Conservation (phyloP, 2,329 filamentous ascomycete genomes). For the Penicillium sp. region DNA sequence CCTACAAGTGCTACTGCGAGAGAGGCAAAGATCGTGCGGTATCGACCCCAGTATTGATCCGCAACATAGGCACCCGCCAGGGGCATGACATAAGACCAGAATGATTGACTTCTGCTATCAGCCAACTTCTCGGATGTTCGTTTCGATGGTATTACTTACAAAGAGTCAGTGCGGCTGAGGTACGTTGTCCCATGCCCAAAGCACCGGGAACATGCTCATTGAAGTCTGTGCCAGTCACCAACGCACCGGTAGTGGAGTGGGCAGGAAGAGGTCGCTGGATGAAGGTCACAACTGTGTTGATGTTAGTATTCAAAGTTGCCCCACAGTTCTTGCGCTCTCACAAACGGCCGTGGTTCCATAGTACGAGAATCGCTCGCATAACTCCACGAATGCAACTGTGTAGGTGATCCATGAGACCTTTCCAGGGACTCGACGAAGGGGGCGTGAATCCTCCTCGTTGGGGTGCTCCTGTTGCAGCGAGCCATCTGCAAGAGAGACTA, state of each 20-base stretch:
- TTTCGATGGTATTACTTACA: constrained; percentile 32
- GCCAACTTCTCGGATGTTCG: background rate
- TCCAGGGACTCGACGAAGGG: constrained; percentile 36
- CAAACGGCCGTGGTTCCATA: constrained; percentile 70
- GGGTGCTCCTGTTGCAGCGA: constrained; percentile 20
- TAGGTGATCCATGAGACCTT: constrained; percentile 64
- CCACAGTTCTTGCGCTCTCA: constrained; percentile 26
- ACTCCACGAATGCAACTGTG: constrained; percentile 70
- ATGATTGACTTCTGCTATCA: constrained; percentile 51
- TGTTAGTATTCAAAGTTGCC: constrained; percentile 7
- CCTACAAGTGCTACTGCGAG: constrained; percentile 64
- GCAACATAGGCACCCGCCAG: constrained; percentile 61
- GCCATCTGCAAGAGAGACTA: background rate
- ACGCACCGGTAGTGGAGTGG: constrained; percentile 55
- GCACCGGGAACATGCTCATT: constrained; percentile 48
- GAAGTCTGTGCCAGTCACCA: constrained; percentile 16
- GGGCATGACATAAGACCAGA: constrained; percentile 63
- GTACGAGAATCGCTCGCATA: constrained; percentile 77
- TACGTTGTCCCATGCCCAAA: constrained; percentile 59
- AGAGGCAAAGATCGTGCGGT: constrained; percentile 68
- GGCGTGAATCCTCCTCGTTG: constrained; percentile 34
- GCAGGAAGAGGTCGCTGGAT: constrained; percentile 57
- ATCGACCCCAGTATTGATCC: constrained; percentile 69
- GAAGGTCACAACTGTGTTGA: constrained; percentile 57
- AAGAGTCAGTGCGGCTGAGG: constrained; percentile 52